Base-by-base conservation (phyloP, 257 asterid genomes). In the Salvia splendens region DNA sequence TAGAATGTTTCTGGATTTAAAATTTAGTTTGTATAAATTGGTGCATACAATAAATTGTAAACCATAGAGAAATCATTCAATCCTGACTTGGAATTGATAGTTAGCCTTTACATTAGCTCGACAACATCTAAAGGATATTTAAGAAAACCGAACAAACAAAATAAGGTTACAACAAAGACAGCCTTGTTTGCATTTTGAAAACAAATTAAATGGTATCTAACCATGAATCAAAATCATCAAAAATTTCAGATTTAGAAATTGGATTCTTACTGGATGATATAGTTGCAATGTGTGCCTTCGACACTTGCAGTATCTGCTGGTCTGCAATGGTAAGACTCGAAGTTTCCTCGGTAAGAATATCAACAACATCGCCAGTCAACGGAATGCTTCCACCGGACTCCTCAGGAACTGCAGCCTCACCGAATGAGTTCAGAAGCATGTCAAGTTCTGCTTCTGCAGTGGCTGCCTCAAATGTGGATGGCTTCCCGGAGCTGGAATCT, bases 211-310 rank as follows among this genome's bases (percentile, higher is more conserved):
- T 78, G 38, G 95, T 72, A 79, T 92, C 91, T 58, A 92, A 79
- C 98, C 98, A 92, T 43, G 96, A 89, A 76, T 84, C 95, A 56
- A 92, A 89, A 76, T 92, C 96, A 72, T 86, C 95, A 60, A 70
- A 49, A 57, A 87, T 67, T 70, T 86, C 62, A 47, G 96, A 74
- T 71, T 80, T 89, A 15, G 95, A 74, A 73, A 17, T 52, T 30
- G 79, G 73, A 36, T 73, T 17, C 32, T 68, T 51, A 3, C 62
- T 8, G 15, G 85, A 66, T 10, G 76, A 36, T 50, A 65, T 8
- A 69, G 46, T 47, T 30, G 20, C 70, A 40, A 56, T 41, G 32
- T 50, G 35, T 11, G 72, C 52, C 49, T 76, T 74, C 12, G 71
- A 69, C 67, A 58, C 81, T 33, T 56, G 41, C 52, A 68, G 16